phyloP scores from a whole-genome alignment of 495 filamentous ascomycete genomes.

The Aspergillus cristatus region DNA sequence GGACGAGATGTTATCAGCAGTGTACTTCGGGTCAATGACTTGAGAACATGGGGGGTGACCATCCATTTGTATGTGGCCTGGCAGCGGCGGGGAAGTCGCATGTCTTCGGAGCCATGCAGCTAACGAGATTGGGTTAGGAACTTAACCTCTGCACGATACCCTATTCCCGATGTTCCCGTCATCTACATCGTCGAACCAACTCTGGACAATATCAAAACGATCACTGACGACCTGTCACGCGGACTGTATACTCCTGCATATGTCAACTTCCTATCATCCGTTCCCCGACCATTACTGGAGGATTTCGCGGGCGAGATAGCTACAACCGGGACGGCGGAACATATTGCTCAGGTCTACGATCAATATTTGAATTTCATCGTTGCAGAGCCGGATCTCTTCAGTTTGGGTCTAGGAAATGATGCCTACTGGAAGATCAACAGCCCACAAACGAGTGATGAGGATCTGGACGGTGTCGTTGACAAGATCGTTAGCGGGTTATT shows the following conservation, averaged over 20 bases:
- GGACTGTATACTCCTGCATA: slow-evolving; percentile 90
- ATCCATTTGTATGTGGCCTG: slow-evolving; percentile 89
- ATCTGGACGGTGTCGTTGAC: slow-evolving; percentile 78
- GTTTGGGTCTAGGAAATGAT: slow-evolving; percentile 77
- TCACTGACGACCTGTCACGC: slow-evolving; percentile 80
- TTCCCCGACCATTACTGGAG: slow-evolving; percentile 86
- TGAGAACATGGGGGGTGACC: slow-evolving; percentile 87
- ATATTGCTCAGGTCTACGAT: slow-evolving; percentile 87
- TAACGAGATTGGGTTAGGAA: slow-evolving; percentile 41
- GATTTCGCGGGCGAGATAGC: slow-evolving; percentile 90
- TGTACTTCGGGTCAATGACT: slow-evolving; percentile 85
- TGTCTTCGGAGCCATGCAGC: no score
- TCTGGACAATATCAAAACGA: slow-evolving; percentile 63
- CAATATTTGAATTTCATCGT: slow-evolving; percentile 98
- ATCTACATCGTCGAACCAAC: slow-evolving; percentile 93
- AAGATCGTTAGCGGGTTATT: slow-evolving; percentile 90
- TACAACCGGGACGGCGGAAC: slow-evolving; percentile 70
- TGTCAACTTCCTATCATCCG: slow-evolving; percentile 93
- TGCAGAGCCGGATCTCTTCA: slow-evolving; percentile 91
- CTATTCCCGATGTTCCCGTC: slow-evolving; percentile 94
- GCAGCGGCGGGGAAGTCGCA: no score
- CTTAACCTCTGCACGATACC: slow-evolving; percentile 71
- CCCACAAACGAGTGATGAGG: slow-evolving; percentile 78
- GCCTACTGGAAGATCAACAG: slow-evolving; percentile 95
- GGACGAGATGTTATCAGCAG: slow-evolving; percentile 82